Conservation (phyloP, 805 yeast species). For the Lachancea cidri region DNA sequence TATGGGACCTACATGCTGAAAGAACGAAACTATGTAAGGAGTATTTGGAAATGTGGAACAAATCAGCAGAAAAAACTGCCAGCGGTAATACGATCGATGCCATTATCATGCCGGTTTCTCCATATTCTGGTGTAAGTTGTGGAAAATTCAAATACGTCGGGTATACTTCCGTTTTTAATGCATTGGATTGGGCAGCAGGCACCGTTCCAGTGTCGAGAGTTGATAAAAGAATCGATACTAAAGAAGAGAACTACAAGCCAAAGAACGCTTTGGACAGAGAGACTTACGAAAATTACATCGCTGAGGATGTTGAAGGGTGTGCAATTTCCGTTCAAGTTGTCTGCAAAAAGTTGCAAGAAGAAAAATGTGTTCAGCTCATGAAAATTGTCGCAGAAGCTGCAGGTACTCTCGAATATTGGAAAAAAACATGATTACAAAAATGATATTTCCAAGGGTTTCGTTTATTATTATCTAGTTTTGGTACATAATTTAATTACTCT, state of each 20-base stretch:
- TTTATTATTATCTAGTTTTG: too few species aligned
- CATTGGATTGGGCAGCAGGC: slow-evolving; percentile 52
- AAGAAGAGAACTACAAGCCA: slow-evolving; percentile 26
- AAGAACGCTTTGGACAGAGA: slow-evolving; percentile 41
- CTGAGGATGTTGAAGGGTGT: slow-evolving; percentile 50
- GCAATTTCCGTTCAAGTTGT: slow-evolving; percentile 65
- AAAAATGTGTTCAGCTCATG: slow-evolving; percentile 50
- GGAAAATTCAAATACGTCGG: slow-evolving; percentile 38
- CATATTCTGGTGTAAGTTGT: slow-evolving; percentile 38
- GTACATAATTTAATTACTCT: too few species aligned
- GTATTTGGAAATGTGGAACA: slow-evolving; percentile 41
- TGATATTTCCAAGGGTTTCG: too few species aligned
- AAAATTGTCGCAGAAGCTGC: slow-evolving; percentile 30
- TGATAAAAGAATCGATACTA: slow-evolving; percentile 38
- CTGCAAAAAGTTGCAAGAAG: slow-evolving; percentile 57
- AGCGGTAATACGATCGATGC: slow-evolving; percentile 44
- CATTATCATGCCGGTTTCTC: slow-evolving; percentile 44
- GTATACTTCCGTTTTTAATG: slow-evolving; percentile 53
- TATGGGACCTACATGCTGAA: slow-evolving; percentile 41
- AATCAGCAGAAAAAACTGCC: slow-evolving; percentile 31
- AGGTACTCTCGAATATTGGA: slow-evolving; percentile 24
- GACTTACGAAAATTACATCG: slow-evolving; percentile 44
- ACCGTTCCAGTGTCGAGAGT: slow-evolving; percentile 55
- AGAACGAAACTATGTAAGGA: slow-evolving; percentile 37
- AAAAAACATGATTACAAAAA: too few species aligned